Evolutionary conservation across 106 monocot genomes (phyloP).

Genomic region (Iris macrosiphon): DNA sequence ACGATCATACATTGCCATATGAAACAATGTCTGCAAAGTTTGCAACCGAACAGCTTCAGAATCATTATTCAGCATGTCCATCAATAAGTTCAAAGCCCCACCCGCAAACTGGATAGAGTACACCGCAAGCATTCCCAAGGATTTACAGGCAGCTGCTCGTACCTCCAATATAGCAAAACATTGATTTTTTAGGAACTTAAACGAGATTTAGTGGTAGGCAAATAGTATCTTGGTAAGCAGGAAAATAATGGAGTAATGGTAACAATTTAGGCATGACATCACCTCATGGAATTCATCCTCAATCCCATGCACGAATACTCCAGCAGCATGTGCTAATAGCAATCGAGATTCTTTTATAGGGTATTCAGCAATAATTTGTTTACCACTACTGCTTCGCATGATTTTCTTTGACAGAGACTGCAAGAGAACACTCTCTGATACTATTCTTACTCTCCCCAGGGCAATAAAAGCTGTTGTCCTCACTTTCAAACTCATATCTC

Average conservation of each 20-base stretch:
- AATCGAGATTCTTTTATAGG: conserved; percentile 24
- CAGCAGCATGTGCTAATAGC: conserved; percentile 45
- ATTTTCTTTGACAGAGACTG: conserved; percentile 88
- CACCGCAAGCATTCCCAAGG: conserved; percentile 59
- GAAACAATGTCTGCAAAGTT: conserved; percentile 52
- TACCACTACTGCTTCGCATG: conserved; percentile 15
- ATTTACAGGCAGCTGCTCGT: conserved; percentile 53
- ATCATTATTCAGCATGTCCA: conserved; percentile 91
- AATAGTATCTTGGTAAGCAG: too few species aligned
- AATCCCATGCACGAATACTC: conserved; percentile 81
- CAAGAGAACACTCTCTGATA: conserved; percentile 57
- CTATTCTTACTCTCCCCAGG: conserved; percentile 51
- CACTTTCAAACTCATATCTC: conserved; percentile 83
- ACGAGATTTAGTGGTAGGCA: too few species aligned
- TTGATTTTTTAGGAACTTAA: too few species aligned
- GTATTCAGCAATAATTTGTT: conserved; percentile 16
- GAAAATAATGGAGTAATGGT: too few species aligned
- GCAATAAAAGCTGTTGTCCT: conserved; percentile 70
- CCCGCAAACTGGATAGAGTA: conserved; percentile 57
- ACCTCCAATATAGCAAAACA: conserved; percentile 44
- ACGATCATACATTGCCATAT: conserved; percentile 49
- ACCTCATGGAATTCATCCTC: conserved; percentile 97
- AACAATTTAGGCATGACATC: too few species aligned
- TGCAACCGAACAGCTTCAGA: conserved; percentile 42
- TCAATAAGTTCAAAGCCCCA: conserved; percentile 56